Evolutionary conservation across 345 rosid species (phyloP).

Genomic region (Cardamine resedifolia): DNA sequence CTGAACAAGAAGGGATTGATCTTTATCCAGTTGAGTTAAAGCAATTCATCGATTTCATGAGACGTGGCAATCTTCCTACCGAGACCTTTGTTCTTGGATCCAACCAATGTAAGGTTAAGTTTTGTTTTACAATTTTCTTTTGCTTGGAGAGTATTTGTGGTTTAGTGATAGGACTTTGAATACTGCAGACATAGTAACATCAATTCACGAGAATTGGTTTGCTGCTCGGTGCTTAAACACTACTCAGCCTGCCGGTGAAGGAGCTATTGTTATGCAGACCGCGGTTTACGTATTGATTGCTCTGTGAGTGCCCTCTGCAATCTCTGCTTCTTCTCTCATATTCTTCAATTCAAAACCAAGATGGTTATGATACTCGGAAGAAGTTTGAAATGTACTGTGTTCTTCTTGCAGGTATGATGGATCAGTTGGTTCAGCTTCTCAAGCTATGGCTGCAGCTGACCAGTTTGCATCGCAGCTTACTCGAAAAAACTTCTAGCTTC

Average conservation of each 20-base stretch:
- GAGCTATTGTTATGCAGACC: conserved; percentile 77
- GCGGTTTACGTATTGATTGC: conserved; percentile 62
- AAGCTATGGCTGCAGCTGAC: conserved; percentile 70
- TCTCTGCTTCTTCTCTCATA: background rate
- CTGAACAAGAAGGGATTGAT: conserved; percentile 71
- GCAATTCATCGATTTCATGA: conserved; percentile 64
- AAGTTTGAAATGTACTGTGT: background rate
- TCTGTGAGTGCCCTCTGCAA: conserved; percentile 49
- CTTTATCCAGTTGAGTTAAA: conserved; percentile 56
- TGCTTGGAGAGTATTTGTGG: conserved; percentile 13
- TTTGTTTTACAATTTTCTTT: background rate
- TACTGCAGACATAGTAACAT: conserved; percentile 67
- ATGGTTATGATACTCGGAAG: background rate
- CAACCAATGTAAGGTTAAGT: conserved; percentile 56
- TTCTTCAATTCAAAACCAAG: background rate
- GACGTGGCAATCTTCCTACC: conserved; percentile 59
- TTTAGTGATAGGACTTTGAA: background rate
- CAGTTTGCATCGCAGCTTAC: conserved; percentile 55
- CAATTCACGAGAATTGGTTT: conserved; percentile 79
- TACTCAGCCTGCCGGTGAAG: conserved; percentile 69
- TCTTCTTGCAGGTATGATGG: conserved; percentile 66
- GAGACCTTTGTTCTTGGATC: conserved; percentile 70
- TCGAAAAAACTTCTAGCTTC: conserved; percentile 42
- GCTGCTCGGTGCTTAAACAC: conserved; percentile 75
- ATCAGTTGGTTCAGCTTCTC: conserved; percentile 67